A percentile compares a stretch with the other conserved stretches of the same genome.
Conservation (phyloP, 768 basidiomycete species). For the Boletus patriciae region DNA sequence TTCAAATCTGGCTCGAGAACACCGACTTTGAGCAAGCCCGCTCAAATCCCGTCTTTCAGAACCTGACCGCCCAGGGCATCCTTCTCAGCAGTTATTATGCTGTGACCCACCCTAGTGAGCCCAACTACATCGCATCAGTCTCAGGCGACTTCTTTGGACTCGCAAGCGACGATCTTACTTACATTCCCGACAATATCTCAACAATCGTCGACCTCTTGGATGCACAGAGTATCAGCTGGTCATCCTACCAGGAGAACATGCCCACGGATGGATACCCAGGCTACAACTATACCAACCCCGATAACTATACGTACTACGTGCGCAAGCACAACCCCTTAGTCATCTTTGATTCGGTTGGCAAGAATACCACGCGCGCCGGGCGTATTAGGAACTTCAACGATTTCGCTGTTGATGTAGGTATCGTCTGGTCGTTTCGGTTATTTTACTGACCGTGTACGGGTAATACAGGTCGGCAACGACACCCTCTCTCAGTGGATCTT, state of each 20-base stretch:
- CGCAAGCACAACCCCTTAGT: constrained; percentile 59
- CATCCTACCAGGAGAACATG: constrained; percentile 60
- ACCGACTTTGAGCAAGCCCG: constrained; percentile 46
- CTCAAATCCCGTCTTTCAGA: constrained; percentile 30
- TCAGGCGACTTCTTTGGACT: constrained; percentile 58
- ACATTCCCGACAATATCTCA: constrained; percentile 48
- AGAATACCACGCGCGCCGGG: constrained; percentile 39
- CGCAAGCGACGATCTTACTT: constrained; percentile 37
- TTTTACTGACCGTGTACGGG: background rate
- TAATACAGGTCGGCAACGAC: constrained; percentile 33
- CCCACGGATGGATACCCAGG: constrained; percentile 48
- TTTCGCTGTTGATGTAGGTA: constrained; percentile 51
- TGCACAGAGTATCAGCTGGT: constrained; percentile 56
- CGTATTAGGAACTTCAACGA: constrained; percentile 62
- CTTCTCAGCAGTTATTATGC: constrained; percentile 46
- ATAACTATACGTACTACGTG: constrained; percentile 49
- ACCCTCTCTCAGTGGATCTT: constrained; percentile 60
- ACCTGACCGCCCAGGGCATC: constrained; percentile 52
- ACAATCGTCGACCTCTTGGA: constrained; percentile 63
- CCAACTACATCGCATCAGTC: constrained; percentile 51
- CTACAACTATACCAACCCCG: constrained; percentile 35
- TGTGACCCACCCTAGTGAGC: constrained; percentile 60
- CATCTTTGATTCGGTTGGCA: constrained; percentile 51
- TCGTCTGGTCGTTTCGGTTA: background rate
- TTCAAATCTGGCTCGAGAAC: constrained; percentile 64